Conservation (phyloP, 768 basidiomycete genomes). For the Heimioporus sp. region DNA sequence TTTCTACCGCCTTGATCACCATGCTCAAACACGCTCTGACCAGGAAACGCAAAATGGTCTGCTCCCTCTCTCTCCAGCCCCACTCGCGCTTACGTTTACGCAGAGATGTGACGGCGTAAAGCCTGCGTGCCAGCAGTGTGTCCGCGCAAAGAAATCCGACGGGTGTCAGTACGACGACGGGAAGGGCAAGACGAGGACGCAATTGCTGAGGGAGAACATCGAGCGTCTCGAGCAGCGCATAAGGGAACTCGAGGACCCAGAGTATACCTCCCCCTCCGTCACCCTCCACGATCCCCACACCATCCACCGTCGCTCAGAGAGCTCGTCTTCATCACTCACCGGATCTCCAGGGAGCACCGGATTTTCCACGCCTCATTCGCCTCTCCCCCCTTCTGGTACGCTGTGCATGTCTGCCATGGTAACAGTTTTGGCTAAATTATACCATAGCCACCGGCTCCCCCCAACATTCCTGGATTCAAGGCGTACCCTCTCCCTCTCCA, state of each 20-base stretch:
- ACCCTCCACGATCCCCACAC: conserved; percentile 67
- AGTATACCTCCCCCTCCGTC: conserved; percentile 65
- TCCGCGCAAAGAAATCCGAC: conserved; percentile 73
- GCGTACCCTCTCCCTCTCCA: conserved; percentile 50
- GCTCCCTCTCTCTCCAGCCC: conserved; percentile 1
- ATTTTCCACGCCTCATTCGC: conserved; percentile 55
- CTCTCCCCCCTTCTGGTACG: conserved; percentile 55
- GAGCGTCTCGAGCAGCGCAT: conserved; percentile 68
- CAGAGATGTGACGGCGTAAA: conserved; percentile 78
- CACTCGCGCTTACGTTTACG: conserved; percentile 10
- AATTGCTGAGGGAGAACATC: conserved; percentile 76
- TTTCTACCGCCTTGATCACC: conserved; percentile 2
- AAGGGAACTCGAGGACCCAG: conserved; percentile 73
- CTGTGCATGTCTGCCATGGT: not conserved
- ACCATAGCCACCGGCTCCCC: conserved; percentile 47
- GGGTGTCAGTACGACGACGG: conserved; percentile 82
- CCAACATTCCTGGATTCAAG: conserved; percentile 49
- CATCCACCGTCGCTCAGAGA: conserved; percentile 37
- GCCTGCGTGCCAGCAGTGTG: conserved; percentile 78
- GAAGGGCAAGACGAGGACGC: conserved; percentile 79
- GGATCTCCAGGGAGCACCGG: conserved; percentile 53
- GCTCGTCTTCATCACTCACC: conserved; percentile 49
- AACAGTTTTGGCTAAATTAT: conserved; percentile 5
- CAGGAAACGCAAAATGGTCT: conserved; percentile 73
- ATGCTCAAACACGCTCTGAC: conserved; percentile 13